Percentiles rank a stretch among this genome's conserved stretches.
phyloP scores from a whole-genome alignment of 371 early-diverging fungal species.

The Fennellomyces sp. region DNA sequence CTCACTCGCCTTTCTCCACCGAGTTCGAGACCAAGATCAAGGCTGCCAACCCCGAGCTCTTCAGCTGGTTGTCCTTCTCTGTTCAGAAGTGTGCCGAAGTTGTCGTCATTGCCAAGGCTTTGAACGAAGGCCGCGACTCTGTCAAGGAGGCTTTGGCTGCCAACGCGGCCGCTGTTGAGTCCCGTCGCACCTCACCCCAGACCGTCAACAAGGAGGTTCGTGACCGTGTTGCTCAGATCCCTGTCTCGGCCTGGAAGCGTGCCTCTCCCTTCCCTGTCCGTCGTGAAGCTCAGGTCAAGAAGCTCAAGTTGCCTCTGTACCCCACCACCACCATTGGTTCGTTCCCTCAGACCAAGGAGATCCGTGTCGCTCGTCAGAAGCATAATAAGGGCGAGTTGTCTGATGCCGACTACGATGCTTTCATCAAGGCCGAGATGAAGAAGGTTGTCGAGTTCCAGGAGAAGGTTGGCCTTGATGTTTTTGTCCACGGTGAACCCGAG shows the following conservation, averaged over 20 bases:
- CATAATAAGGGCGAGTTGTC: constrained; percentile 83
- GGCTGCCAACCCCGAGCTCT: constrained; percentile 73
- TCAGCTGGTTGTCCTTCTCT: constrained; percentile 93
- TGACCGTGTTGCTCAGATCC: constrained; percentile 71
- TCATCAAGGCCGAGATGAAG: constrained; percentile 87
- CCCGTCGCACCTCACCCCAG: constrained; percentile 79
- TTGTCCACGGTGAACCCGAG: constrained; percentile 97
- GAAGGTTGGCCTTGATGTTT: constrained; percentile 85
- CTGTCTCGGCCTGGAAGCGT: constrained; percentile 77
- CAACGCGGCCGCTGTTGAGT: constrained; percentile 75
- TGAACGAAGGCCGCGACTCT: constrained; percentile 62
- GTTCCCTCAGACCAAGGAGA: constrained; percentile 97
- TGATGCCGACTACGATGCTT: constrained; percentile 75
- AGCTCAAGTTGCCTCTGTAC: constrained; percentile 87
- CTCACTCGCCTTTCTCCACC: constrained; percentile 92
- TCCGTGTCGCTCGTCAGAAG: constrained; percentile 90
- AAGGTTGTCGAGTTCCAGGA: constrained; percentile 89
- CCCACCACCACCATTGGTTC: constrained; percentile 98
- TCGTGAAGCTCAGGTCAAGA: constrained; percentile 72
- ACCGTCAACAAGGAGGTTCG: constrained; percentile 86
- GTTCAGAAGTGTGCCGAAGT: constrained; percentile 92
- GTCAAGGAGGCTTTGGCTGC: constrained; percentile 73
- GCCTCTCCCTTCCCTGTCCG: constrained; percentile 77
- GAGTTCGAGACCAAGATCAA: constrained; percentile 79
- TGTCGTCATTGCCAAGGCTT: constrained; percentile 70